phyloP scores from a whole-genome alignment of 192 early-diverging fungal genomes.

The Mortierella claussenii region DNA sequence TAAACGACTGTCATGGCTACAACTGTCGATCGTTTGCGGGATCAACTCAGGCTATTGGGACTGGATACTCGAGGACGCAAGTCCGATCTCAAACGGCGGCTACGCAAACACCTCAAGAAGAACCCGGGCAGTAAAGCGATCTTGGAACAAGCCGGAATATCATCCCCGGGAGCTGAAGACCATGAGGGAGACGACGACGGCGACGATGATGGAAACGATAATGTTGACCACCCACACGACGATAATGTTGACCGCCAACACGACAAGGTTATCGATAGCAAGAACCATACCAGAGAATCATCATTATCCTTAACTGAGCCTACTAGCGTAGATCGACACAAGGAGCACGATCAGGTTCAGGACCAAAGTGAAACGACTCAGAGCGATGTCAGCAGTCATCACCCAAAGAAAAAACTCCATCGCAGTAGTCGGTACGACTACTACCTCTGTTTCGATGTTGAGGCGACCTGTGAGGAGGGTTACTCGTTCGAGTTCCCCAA shows the following conservation, averaged over 20 bases:
- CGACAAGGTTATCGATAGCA: background rate
- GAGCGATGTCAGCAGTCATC: background rate
- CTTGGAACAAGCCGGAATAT: background rate
- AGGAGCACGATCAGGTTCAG: background rate
- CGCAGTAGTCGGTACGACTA: constrained; percentile 60
- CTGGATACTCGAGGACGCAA: constrained; percentile 60
- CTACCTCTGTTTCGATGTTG: constrained; percentile 82
- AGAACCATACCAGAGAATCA: background rate
- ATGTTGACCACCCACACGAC: background rate
- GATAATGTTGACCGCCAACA: background rate
- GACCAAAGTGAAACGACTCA: background rate
- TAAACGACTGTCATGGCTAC: constrained; percentile 4
- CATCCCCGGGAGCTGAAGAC: background rate
- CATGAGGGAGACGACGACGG: constrained; percentile 4
- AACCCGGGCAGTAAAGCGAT: background rate
- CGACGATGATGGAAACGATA: background rate
- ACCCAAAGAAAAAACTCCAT: constrained; percentile 7
- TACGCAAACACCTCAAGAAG: constrained; percentile 55
- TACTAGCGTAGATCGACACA: background rate
- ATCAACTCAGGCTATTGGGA: constrained; percentile 54
- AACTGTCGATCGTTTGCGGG: constrained; percentile 7
- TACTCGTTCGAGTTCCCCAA: constrained; percentile 68
- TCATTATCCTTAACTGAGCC: background rate
- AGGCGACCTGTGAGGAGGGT: constrained; percentile 79
- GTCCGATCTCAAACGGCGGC: constrained; percentile 56